Base-by-base conservation (phyloP, 2,329 filamentous ascomycete genomes). In the Fusarium concolor region DNA sequence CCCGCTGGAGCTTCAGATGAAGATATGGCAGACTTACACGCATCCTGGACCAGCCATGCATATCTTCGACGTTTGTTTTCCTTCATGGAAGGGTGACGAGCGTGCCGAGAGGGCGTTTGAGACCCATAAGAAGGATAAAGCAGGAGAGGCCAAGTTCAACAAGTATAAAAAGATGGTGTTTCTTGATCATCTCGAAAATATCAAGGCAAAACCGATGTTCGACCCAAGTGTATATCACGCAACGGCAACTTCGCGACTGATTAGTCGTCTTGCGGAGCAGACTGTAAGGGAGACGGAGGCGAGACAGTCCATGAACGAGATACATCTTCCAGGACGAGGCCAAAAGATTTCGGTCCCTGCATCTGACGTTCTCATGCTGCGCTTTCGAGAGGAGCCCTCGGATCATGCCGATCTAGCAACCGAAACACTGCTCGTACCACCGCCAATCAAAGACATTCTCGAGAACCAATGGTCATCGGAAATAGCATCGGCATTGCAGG, bases 341-440 rank as follows among this genome's bases (percentile, higher is more conserved):
- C 66, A 67, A 41, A 68, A 24, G 5, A 22, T 78, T 17, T 46
- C 54, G 2, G 71, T 76, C 45, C 62, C 74, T 39, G 67, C 68
- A 24, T 59, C 50, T 2, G 76, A 78, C 33, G 71, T 77, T 15
- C 50, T 78, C 29, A 71, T 77, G 47, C 59, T 77, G 24, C 71
- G 71, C 6, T 72, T 78, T 44, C 53, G 68, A 29, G 72, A 74
- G 46, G 29, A 24, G 5, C 57, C 57, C 5, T 18, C 46, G 12
- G 55, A 65, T 3, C 62, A 62, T n/a, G 44, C 63, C 20, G 56
- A 61, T 22, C 26, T 60, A 4, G 51, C 51, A 4, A 52, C 41
- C 1, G 62, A 64, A 35, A 57, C 64, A 6, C 46, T 75, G 10
- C 64, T 72, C 24, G 56, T 54, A 38, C 56, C 62, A 10, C 70